Evolutionary conservation across 176 grass and related monocot species (phyloP), one percentile per base, ranked within the genome.

Genomic region (Sorghum bicolor): DNA sequence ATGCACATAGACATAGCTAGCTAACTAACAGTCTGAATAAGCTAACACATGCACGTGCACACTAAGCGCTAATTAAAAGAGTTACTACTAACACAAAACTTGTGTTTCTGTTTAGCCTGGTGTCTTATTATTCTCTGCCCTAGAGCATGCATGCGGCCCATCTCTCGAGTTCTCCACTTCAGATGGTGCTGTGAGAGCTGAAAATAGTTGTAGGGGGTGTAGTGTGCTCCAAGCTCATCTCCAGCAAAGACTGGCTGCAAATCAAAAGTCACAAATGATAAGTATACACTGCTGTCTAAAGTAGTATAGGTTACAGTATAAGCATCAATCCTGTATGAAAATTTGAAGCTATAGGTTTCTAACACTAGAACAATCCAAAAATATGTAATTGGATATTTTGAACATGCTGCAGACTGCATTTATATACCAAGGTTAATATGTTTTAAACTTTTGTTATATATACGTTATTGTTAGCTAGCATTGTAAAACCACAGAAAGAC

Each of bases 191-290:
- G 43, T 29, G 25, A 73, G 66, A 77, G 44, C 61, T 47, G 62
- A 25, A 13, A 19, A 38, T 38, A 36, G 30, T 52, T 50, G 22
- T 32, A 55, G 67, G 58, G 13, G 16, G 1, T 57, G n/a, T 12
- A 14, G 68, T 37, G n/a, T 37, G 60, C 67, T 80, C 74, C 87
- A 84, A 74, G 76, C 69, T 89, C 74, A 92, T 80, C 63, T 92
- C 93, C 81, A 93, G 70, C 77, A 93, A 96, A 85, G 92, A 90
- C 58, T 94, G 75, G 75, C 96, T 98, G 91, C 24, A 28, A 62
- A 88, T 58, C 44, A 65, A 57, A 75, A 84, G 48, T 47, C 52
- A 57, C 31, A 76, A 29, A 52, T 57, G n/a, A 70, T 79, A 80
- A 80, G n/a, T 61, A 39, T 25, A 30, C 58, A 37, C 31, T n/a